phyloP scores from a whole-genome alignment of 2,329 filamentous ascomycete genomes.

The Botryotinia narcissicola region DNA sequence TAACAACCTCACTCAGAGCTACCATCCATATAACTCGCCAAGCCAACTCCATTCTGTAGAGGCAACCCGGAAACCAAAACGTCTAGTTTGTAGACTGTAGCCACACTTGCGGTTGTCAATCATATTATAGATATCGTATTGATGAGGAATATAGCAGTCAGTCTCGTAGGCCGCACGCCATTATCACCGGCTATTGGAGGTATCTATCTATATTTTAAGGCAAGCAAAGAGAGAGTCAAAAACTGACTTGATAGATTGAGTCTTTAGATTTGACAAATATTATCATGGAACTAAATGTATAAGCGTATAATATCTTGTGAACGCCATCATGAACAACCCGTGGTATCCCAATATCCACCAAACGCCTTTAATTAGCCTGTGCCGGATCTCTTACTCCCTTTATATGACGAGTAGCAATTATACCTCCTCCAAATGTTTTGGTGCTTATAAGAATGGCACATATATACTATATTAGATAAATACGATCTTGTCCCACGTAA shows the following conservation, averaged over 20 bases:
- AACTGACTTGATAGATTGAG: background rate
- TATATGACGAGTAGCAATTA: background rate
- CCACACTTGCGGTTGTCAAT: background rate
- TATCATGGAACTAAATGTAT: background rate
- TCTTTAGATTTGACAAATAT: background rate
- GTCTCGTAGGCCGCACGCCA: background rate
- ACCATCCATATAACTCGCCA: too few relatives aligned
- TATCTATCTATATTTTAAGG: background rate
- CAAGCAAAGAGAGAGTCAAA: background rate
- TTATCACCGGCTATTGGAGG: background rate
- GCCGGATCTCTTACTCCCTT: background rate
- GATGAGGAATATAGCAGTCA: background rate
- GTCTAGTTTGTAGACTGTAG: background rate
- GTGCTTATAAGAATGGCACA: background rate
- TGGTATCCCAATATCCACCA: constrained; percentile 16
- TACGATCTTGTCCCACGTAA: too few relatives aligned
- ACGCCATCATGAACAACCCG: constrained; percentile 1
- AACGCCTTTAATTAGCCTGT: constrained; percentile 1
- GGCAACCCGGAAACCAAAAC: background rate
- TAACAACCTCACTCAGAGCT: too few relatives aligned
- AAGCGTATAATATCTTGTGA: constrained; percentile 1
- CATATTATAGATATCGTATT: background rate
- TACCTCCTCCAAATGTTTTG: background rate
- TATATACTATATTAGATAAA: background rate
- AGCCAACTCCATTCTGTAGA: background rate